Evolutionary conservation across 176 grass and related monocot species (phyloP).

Genomic region (Paspalum notatum): DNA sequence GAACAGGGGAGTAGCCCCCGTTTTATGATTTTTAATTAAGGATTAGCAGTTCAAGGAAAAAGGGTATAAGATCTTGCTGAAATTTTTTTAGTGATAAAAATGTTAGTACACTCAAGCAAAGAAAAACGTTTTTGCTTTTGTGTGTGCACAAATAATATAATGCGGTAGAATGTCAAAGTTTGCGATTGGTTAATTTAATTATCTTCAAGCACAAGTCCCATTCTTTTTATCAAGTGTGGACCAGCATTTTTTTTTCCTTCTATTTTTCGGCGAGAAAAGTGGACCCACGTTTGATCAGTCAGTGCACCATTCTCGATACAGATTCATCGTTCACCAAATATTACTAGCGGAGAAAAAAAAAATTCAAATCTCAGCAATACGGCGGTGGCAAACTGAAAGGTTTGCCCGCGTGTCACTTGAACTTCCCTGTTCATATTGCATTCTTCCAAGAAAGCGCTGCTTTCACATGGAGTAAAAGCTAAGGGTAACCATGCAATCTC

Average conservation of each 20-base stretch:
- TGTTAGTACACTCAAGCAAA: background rate
- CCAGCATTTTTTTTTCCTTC: background rate
- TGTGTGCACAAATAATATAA: background rate
- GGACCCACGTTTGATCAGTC: constrained; percentile 14
- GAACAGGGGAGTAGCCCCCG: background rate
- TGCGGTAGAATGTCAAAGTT: background rate
- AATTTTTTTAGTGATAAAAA: background rate
- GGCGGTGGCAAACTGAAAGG: background rate
- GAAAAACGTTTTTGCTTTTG: background rate
- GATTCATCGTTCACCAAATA: background rate
- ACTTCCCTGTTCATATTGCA: background rate
- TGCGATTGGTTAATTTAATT: background rate
- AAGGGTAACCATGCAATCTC: background rate
- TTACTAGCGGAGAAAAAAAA: background rate
- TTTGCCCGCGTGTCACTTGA: background rate
- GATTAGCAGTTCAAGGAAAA: background rate
- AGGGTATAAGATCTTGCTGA: background rate
- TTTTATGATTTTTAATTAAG: constrained; percentile 5
- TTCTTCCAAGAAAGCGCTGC: background rate
- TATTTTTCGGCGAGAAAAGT: background rate
- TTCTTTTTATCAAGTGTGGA: background rate
- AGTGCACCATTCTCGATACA: constrained; percentile 14
- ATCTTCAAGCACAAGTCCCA: background rate
- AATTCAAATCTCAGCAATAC: background rate
- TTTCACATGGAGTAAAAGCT: background rate